phyloP scores from a whole-genome alignment of 2,329 filamentous ascomycete genomes.

The Neospermospora avenae region DNA sequence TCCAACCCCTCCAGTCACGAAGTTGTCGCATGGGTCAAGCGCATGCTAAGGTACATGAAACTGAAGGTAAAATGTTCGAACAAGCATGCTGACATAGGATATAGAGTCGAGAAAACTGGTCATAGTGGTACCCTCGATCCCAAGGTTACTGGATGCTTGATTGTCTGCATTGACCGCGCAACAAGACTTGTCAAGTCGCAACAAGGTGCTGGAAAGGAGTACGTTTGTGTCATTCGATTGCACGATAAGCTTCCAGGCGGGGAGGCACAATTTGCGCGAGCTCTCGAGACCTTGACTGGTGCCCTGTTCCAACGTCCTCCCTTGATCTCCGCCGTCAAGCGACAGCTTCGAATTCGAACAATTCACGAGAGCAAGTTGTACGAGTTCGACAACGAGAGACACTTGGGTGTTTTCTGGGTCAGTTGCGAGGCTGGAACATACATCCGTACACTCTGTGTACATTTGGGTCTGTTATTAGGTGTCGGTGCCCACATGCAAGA shows the following conservation, averaged over 20 bases:
- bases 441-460: conserved; percentile 96
- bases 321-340: conserved; percentile 97
- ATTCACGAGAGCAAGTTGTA: conserved; percentile 96
- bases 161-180: conserved; percentile 93
- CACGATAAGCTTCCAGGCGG: conserved; percentile 95
- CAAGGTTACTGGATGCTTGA: conserved; percentile 94
- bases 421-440: conserved; percentile 98
- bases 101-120: conserved; percentile 88
- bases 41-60: conserved; percentile 73
- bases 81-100: conserved; percentile 20
- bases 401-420: conserved; percentile 98
- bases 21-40: conserved; percentile 99
- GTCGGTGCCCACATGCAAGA: conserved; percentile 99
- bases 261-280: conserved; percentile 87
- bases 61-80: too few species aligned
- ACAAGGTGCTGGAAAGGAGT: conserved; percentile 98
- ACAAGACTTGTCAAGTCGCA: conserved; percentile 98
- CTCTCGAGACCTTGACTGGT: conserved; percentile 92
- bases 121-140: conserved; percentile 98
- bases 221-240: conserved; percentile 90
- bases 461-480: conserved; percentile 71
- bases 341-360: conserved; percentile 95
- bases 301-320: conserved; percentile 96
- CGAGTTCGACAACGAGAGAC: conserved; percentile 98
- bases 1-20: conserved; percentile 98